phyloP scores from a whole-genome alignment of 73 alveolate genomes.

The Tetrahymena thermophila region DNA sequence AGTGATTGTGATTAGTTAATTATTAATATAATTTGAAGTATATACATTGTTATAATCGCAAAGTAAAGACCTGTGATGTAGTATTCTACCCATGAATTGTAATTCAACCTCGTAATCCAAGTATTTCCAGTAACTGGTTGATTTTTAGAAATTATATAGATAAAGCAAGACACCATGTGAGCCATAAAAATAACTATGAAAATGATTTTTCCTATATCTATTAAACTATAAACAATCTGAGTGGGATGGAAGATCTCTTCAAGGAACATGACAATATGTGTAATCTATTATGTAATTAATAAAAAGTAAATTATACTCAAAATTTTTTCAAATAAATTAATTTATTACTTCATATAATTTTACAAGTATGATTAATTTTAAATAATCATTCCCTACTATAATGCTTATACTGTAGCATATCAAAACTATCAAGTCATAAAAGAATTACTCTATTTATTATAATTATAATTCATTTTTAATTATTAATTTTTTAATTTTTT shows the following conservation, averaged over 20 bases:
- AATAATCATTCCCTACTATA: not conserved
- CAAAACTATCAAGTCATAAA: not conserved
- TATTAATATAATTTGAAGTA: not conserved
- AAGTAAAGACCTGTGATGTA: not conserved
- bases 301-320: not conserved
- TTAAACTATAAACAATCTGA: not conserved
- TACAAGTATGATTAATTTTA: not conserved
- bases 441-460: not conserved
- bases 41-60: not conserved
- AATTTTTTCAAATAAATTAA: not conserved
- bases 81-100: not conserved
- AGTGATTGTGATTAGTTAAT: not conserved
- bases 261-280: not conserved
- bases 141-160: not conserved
- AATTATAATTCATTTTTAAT: not conserved
- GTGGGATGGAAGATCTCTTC: not conserved
- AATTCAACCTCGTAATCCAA: not conserved
- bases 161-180: not conserved
- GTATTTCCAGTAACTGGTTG: not conserved
- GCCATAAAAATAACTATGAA: not conserved
- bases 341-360: not conserved
- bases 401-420: not conserved
- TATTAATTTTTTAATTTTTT: not conserved
- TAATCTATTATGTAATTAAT: not conserved
- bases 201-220: not conserved